Conservation (phyloP, 345 rosid species). For the Dovyalis caffra region DNA sequence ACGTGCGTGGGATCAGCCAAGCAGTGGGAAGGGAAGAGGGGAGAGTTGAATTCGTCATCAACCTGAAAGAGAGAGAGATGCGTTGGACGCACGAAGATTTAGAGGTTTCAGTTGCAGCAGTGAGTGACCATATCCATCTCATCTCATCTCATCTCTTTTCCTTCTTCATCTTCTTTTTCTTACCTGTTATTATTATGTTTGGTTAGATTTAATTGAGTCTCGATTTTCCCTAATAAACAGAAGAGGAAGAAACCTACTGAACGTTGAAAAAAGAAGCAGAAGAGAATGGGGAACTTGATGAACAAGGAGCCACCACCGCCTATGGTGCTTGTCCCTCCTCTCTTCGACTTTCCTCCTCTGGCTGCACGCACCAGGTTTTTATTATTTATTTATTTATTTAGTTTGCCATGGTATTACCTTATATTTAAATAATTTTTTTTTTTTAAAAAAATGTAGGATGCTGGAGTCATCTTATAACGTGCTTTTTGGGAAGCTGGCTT, state of each 20-base stretch:
- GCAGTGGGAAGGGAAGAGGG: neutral
- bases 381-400: neutral
- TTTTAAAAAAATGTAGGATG: too few relatives aligned
- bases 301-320: conserved; percentile 75
- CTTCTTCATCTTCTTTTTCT: too few relatives aligned
- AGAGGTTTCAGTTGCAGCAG: neutral
- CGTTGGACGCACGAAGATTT: neutral
- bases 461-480: conserved; percentile 74
- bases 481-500: conserved; percentile 79
- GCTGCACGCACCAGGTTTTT: conserved; percentile 76
- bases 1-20: neutral
- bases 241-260: neutral
- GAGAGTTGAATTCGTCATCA: neutral
- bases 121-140: neutral
- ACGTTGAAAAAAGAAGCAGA: neutral
- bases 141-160: too few relatives aligned
- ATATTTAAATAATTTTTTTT: conserved; percentile 4
- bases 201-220: neutral
- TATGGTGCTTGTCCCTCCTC: conserved; percentile 86
- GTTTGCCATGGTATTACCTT: neutral
- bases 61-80: neutral
- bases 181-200: too few relatives aligned
- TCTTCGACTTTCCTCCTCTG: conserved; percentile 89
- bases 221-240: neutral
- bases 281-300: conserved; percentile 56